A percentile compares a stretch with the other conserved stretches of the same genome.
Conservation (phyloP, 78 protist species). For the Cavenderia fasciculata region DNA sequence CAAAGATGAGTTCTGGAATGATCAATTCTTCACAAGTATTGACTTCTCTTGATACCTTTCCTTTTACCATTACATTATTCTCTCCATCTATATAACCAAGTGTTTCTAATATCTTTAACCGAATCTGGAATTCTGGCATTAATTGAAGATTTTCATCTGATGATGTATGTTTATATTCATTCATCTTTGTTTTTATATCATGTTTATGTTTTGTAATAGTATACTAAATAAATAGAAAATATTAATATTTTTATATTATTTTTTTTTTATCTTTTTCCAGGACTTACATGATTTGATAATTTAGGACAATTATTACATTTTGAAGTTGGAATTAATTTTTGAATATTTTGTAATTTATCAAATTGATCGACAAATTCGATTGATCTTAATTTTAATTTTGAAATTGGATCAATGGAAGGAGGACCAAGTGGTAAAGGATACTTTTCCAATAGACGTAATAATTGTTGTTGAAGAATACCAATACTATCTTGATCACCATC, state of each 20-base stretch:
- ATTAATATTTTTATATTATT: background rate
- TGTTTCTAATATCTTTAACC: conserved; percentile 79
- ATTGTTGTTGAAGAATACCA: conserved; percentile 21
- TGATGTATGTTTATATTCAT: background rate
- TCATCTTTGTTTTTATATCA: conserved; percentile 22
- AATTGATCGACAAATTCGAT: conserved; percentile 27
- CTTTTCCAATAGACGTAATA: conserved; percentile 36
- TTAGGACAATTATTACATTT: conserved; percentile 85
- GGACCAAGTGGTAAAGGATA: conserved; percentile 70
- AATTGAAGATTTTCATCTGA: conserved; percentile 83
- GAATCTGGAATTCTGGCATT: conserved; percentile 91
- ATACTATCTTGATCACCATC: background rate
- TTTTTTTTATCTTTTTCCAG: too few species aligned
- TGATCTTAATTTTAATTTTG: conserved; percentile 53
- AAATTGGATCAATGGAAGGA: conserved; percentile 52
- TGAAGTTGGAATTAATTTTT: conserved; percentile 39
- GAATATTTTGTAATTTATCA: conserved; percentile 19
- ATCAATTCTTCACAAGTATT: conserved; percentile 89
- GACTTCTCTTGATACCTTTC: conserved; percentile 91
- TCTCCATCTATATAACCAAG: conserved; percentile 80
- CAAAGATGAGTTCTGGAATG: conserved; percentile 92
- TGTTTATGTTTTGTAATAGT: background rate
- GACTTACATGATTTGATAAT: conserved; percentile 58
- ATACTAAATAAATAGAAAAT: conserved; percentile 16
- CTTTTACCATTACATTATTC: conserved; percentile 86